phyloP scores from a whole-genome alignment of 495 filamentous ascomycete species.

The Podospora appendiculata region DNA sequence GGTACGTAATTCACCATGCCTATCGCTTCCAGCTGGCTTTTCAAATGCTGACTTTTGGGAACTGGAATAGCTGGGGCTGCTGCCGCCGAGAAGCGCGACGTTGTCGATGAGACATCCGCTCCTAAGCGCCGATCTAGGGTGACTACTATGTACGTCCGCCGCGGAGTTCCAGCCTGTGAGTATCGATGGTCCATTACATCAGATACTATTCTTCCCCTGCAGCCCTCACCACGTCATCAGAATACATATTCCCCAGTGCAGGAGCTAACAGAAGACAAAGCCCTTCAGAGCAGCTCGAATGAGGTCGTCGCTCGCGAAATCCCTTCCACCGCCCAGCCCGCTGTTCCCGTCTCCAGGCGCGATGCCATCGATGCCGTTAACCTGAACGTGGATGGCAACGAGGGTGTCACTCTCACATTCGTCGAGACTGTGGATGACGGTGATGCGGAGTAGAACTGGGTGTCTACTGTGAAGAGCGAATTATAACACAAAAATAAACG shows the following conservation, averaged over 20 bases:
- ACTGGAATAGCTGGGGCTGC: neutral
- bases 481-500: no score
- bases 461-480: no score
- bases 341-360: conserved; percentile 16
- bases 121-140: conserved; percentile 34
- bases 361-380: conserved; percentile 38
- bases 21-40: no score
- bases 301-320: conserved; percentile 20
- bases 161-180: conserved; percentile 37
- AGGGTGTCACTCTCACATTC: conserved; percentile 44
- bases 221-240: neutral
- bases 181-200: conserved; percentile 1
- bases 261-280: conserved; percentile 7
- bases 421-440: conserved; percentile 36
- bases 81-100: conserved; percentile 19
- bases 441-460: conserved; percentile 13
- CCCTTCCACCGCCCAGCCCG: conserved; percentile 11
- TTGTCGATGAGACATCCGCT: conserved; percentile 17
- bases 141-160: conserved; percentile 42
- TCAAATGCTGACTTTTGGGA: neutral
- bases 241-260: neutral
- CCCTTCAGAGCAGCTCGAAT: conserved; percentile 26
- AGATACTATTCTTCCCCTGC: conserved; percentile 7
- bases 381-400: conserved; percentile 37
- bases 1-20: conserved; percentile 7